A percentile compares a stretch with the other conserved stretches of the same genome.
Conservation (phyloP, 352 stramenopile species). For the Globisporangium uncinulatum region DNA sequence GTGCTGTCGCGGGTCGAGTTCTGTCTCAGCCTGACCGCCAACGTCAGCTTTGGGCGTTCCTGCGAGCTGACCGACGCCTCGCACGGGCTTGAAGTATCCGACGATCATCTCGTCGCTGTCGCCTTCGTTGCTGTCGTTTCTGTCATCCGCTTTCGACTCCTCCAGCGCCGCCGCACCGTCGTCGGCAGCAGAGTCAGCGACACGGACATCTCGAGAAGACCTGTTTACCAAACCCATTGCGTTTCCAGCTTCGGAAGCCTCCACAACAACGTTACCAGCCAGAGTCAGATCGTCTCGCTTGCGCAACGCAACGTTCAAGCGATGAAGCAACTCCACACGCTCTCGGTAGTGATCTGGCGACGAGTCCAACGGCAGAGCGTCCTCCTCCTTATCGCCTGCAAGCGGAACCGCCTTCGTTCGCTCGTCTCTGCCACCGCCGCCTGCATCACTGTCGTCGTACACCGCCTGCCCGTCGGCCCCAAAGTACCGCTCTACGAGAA, state of each 20-base stretch:
- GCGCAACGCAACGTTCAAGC: constrained; percentile 32
- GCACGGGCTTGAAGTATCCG: constrained; percentile 26
- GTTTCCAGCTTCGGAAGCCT: not conserved
- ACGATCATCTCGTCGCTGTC: constrained; percentile 30
- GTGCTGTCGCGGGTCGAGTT: not conserved
- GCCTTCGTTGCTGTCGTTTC: not conserved
- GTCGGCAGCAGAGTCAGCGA: not conserved
- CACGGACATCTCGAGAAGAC: not conserved
- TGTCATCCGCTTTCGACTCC: no score
- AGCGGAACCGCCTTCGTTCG: not conserved
- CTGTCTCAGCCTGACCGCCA: not conserved
- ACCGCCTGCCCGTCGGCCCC: constrained; percentile 13
- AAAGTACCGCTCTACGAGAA: constrained; percentile 46
- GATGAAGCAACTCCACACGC: constrained; percentile 24
- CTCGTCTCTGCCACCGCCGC: constrained; percentile 6
- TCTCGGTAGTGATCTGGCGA: constrained; percentile 25
- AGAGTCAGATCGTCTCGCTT: constrained; percentile 13
- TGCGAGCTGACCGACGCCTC: not conserved
- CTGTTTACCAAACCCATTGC: not conserved
- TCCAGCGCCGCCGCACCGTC: not conserved
- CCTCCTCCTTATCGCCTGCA: not conserved
- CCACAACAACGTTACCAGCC: not conserved
- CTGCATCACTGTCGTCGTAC: not conserved
- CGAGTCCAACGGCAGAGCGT: constrained; percentile 1
- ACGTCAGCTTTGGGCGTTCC: not conserved